Percentiles rank a stretch among this genome's conserved stretches.
Evolutionary conservation across 441 rosid species (phyloP).

Genomic region (Adansonia grandidieri): DNA sequence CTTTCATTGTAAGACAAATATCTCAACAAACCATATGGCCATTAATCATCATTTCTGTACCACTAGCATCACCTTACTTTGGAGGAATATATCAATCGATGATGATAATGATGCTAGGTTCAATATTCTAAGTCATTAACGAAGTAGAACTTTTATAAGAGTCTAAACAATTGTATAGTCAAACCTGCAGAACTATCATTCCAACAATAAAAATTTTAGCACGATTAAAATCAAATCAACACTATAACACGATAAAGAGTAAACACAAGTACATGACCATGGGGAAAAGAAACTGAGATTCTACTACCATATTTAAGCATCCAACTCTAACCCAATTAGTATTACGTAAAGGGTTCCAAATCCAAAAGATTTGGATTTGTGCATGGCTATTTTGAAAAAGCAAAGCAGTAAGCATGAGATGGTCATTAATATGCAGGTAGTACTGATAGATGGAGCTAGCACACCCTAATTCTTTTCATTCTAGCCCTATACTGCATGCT

Average conservation of each 20-base stretch:
- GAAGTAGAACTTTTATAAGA: not conserved
- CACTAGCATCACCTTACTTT: not conserved
- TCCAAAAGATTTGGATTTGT: not conserved
- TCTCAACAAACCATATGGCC: not conserved
- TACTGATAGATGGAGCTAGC: not conserved
- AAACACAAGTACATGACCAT: not conserved
- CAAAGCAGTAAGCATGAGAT: conserved; percentile 7
- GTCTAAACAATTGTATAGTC: not conserved
- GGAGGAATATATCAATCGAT: not conserved
- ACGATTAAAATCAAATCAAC: not conserved
- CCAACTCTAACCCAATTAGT: not conserved
- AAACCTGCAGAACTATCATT: not conserved
- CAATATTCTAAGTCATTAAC: not conserved
- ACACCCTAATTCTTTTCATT: conserved; percentile 21
- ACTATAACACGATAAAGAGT: not conserved
- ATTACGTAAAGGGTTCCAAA: not conserved
- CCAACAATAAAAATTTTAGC: not conserved
- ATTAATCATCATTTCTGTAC: not conserved
- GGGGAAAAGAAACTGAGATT: not conserved
- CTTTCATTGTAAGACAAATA: not conserved
- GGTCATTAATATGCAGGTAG: not conserved
- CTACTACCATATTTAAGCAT: not conserved
- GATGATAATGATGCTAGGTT: not conserved
- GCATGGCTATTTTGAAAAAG: not conserved
- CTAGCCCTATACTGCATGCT: not conserved